These are phyloP conservation scores for Nemania bipapillata DNA, from an alignment of 2,329 filamentous ascomycete genomes.

Conservation along the genomic window DNA sequence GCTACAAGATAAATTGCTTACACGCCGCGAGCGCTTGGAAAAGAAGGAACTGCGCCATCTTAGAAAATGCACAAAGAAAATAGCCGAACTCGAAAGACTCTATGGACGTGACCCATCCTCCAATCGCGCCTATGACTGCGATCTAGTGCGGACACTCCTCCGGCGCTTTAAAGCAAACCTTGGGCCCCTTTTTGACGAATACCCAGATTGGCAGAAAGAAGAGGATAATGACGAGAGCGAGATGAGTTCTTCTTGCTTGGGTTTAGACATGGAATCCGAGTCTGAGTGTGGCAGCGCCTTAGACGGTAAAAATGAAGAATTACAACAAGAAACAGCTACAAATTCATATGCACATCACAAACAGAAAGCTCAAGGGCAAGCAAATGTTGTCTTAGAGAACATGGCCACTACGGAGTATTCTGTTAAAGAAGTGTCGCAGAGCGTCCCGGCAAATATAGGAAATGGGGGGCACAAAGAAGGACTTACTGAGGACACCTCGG, in stretches of 20 bases:
- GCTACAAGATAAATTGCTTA: constrained; percentile 35
- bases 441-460: background rate
- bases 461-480: constrained; percentile 24
- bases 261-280: background rate
- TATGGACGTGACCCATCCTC: constrained; percentile 33
- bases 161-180: constrained; percentile 41
- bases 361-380: background rate
- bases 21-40: constrained; percentile 28
- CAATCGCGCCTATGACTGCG: constrained; percentile 35
- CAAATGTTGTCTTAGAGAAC: background rate
- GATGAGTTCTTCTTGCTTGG: background rate
- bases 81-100: constrained; percentile 35
- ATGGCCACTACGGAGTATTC: background rate
- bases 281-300: background rate
- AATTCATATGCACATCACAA: background rate
- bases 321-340: background rate
- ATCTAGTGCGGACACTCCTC: constrained; percentile 37
- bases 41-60: constrained; percentile 38
- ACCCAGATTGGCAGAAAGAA: background rate
- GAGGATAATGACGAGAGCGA: background rate
- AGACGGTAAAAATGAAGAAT: constrained; percentile 5
- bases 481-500: background rate
- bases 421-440: background rate
- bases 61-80: constrained; percentile 10
- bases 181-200: constrained; percentile 34